These are phyloP conservation scores for Sequoiadendron giganteum DNA, from an alignment of 75 land plant genomes.

Conservation along the genomic window DNA sequence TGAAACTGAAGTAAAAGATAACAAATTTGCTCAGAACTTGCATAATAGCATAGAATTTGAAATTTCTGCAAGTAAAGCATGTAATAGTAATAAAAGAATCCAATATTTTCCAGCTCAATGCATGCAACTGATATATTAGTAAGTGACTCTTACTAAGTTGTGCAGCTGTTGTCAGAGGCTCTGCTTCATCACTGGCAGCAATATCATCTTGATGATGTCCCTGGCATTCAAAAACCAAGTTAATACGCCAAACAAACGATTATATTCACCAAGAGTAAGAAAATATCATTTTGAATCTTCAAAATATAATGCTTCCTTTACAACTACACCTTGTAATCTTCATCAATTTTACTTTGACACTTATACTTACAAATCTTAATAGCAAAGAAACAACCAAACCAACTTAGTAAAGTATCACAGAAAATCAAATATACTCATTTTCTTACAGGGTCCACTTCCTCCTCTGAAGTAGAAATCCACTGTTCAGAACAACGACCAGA, in stretches of 20 bases:
- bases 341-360: background rate
- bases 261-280: background rate
- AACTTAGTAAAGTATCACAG: background rate
- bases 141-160: constrained; percentile 36
- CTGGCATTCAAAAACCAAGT: constrained; percentile 9
- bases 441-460: constrained; percentile 29
- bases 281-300: background rate
- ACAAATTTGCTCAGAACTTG: background rate
- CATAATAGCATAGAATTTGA: background rate
- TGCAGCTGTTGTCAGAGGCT: constrained; percentile 35
- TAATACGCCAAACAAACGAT: background rate
- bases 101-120: background rate
- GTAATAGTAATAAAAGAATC: background rate
- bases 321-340: background rate
- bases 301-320: background rate
- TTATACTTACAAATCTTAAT: background rate
- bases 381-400: background rate
- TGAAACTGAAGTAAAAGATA: background rate
- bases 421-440: background rate
- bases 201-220: constrained; percentile 24
- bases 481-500: constrained; percentile 49
- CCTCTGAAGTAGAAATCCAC: constrained; percentile 33
- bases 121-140: background rate
- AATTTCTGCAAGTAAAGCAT: background rate
- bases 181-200: constrained; percentile 31